These are phyloP conservation scores for Trypanosoma grayi DNA, from an alignment of 208 protist species.

Conservation along the genomic window DNA sequence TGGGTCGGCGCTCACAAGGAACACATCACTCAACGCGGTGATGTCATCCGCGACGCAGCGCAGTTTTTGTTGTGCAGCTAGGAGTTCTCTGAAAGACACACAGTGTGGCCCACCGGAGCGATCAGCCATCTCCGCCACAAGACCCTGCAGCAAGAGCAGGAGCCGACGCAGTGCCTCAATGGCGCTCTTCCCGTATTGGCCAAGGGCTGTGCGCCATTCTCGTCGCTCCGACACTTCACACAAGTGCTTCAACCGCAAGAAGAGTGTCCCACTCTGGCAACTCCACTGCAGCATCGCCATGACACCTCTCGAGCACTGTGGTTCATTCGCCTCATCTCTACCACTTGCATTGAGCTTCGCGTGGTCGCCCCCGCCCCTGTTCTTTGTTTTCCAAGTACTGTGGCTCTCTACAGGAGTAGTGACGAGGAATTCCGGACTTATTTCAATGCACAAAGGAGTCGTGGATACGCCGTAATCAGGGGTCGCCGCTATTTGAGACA, in stretches of 20 bases:
- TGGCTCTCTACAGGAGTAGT: too few relatives aligned
- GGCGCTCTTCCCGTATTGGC: slow-evolving; percentile 71
- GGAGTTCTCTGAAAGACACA: slow-evolving; percentile 52
- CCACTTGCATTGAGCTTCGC: background rate
- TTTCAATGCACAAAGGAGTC: slow-evolving; percentile 3
- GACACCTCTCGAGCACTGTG: slow-evolving; percentile 23
- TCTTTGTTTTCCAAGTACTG: too few relatives aligned
- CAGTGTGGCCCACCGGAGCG: slow-evolving; percentile 44
- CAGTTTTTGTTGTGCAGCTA: slow-evolving; percentile 48
- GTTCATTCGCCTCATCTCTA: background rate
- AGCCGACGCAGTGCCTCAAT: slow-evolving; percentile 46
- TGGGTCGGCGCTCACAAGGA: slow-evolving; percentile 29
- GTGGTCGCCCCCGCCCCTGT: too few relatives aligned
- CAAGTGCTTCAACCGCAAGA: slow-evolving; percentile 55
- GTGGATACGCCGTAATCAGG: background rate
- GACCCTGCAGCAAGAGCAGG: slow-evolving; percentile 41
- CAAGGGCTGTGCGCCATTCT: slow-evolving; percentile 44
- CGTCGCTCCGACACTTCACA: slow-evolving; percentile 40
- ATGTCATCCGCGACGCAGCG: slow-evolving; percentile 37
- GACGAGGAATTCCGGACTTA: slow-evolving; percentile 18
- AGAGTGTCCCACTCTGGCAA: slow-evolving; percentile 68
- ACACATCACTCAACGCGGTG: slow-evolving; percentile 47
- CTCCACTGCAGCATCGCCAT: slow-evolving; percentile 59
- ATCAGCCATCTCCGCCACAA: slow-evolving; percentile 43
- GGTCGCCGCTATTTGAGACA: background rate